Evolutionary conservation across 352 stramenopile species (phyloP), one percentile per base, ranked within the genome.

Genomic region (Globisporangium takayamanum): DNA sequence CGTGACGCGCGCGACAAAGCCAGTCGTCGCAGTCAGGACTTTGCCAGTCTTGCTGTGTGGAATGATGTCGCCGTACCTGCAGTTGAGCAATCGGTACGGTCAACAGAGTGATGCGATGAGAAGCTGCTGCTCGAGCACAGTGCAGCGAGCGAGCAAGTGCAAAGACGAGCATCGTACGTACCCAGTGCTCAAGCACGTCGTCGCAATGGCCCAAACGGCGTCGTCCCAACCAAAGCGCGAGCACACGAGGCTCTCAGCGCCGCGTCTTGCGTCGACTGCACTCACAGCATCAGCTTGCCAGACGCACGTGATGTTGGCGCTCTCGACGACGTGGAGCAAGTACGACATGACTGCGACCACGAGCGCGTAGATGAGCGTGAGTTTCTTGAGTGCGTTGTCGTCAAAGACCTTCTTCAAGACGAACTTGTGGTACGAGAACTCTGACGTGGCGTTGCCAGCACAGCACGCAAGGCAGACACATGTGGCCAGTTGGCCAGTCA

Each of bases 401-500:
- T 88, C 75, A 33, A 89, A 61, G 14, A 88, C 77, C 57, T 88
- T 89, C 58, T 88, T 89, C 54, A 89, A 67, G 50, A 88, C 80
- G 28, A 89, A 89, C 47, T 80, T 64, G 8, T 66, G 67, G 47
- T 89, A 89, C 48, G 64, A 80, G 54, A 89, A 88, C 53, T 89
- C 75, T 83, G 55, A 7, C 44, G 4, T 2, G 22, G n/a, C 10
- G 33, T 30, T 15, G 25, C 37, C 2, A 11, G 49, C 7, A 52
- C 15, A 6, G 20, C 44, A 22, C 25, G 33, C 44, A 15, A 48
- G 16, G 8, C 3, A 22, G 16, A 47, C 42, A 47, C 11, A 48
- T 0, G 22, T 22, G 22, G 22, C 22, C 22, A 51, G 6, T 2
- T 7, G 33, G 33, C 10, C 33, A 39, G 7, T 39, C 6, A 39